Percentiles rank a stretch among this genome's conserved stretches.
Evolutionary conservation across 805 yeast species (phyloP).

Genomic region (Sugiyamaella smithiae): DNA sequence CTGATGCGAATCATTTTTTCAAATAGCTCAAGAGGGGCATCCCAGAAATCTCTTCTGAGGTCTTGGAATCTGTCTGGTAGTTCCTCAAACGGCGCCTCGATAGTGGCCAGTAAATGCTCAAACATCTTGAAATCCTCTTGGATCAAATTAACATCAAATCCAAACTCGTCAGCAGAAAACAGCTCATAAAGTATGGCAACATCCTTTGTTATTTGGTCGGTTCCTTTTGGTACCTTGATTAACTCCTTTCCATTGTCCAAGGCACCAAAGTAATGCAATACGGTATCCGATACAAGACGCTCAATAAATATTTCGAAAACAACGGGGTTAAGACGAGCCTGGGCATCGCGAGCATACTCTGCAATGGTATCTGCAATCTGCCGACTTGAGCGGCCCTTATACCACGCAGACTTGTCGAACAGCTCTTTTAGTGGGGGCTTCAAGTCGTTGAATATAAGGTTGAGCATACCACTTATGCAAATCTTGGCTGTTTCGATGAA

Average conservation of each 20-base stretch:
- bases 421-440: constrained; percentile 57
- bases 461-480: constrained; percentile 53
- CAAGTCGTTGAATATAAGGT: constrained; percentile 70
- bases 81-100: constrained; percentile 47
- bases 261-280: constrained; percentile 49
- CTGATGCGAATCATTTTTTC: constrained; percentile 54
- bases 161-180: constrained; percentile 47
- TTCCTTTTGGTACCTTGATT: constrained; percentile 37
- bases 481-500: constrained; percentile 71
- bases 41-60: constrained; percentile 64
- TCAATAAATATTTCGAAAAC: constrained; percentile 54
- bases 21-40: constrained; percentile 71
- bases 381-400: constrained; percentile 54
- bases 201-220: constrained; percentile 58
- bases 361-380: constrained; percentile 68
- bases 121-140: constrained; percentile 54
- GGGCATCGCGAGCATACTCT: constrained; percentile 69
- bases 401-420: constrained; percentile 66
- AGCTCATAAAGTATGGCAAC: constrained; percentile 53
- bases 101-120: constrained; percentile 59
- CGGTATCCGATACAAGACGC: constrained; percentile 50
- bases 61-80: constrained; percentile 57
- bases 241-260: constrained; percentile 44
- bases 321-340: constrained; percentile 50
- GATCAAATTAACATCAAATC: constrained; percentile 30